A percentile compares a stretch with the other conserved stretches of the same genome.
phyloP scores from a whole-genome alignment of 306 rosid species.

The Trifolium fragiferum region DNA sequence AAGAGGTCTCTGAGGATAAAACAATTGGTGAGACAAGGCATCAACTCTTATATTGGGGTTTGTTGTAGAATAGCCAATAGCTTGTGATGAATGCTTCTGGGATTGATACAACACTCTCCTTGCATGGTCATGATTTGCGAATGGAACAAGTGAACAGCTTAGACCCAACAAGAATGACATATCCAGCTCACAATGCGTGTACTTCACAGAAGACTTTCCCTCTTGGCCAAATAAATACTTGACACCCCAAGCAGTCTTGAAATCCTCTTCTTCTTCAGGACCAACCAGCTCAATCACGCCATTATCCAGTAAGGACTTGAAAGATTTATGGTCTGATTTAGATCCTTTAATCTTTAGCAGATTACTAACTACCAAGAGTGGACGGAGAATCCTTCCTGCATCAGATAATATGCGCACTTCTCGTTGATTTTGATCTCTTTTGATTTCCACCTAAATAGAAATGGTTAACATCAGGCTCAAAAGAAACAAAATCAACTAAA shows the following conservation, averaged over 20 bases:
- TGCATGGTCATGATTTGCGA: constrained; percentile 97
- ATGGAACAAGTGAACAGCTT: constrained; percentile 84
- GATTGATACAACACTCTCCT: constrained; percentile 90
- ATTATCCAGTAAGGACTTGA: constrained; percentile 65
- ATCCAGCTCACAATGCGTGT: constrained; percentile 96
- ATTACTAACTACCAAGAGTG: constrained; percentile 83
- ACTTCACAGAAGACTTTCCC: constrained; percentile 54
- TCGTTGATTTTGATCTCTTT: constrained; percentile 70
- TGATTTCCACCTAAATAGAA: constrained; percentile 78
- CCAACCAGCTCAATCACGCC: constrained; percentile 90
- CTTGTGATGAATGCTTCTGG: constrained; percentile 96
- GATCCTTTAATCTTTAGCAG: constrained; percentile 59
- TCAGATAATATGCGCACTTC: constrained; percentile 89
- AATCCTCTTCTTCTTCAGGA: constrained; percentile 97
- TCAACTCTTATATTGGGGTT: constrained; percentile 87
- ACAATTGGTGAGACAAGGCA: constrained; percentile 81
- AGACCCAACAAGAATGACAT: constrained; percentile 84
- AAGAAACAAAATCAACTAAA: constrained; percentile 8
- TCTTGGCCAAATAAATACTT: constrained; percentile 60
- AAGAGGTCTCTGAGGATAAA: constrained; percentile 91
- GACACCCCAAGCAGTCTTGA: constrained; percentile 81
- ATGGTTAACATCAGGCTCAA: constrained; percentile 23
- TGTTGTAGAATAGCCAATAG: constrained; percentile 79
- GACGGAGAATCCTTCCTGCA: constrained; percentile 94
- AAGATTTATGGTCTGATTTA: constrained; percentile 59